A percentile compares a stretch with the other conserved stretches of the same genome.
Evolutionary conservation across 2,329 filamentous ascomycete species (phyloP).

Genomic region (Pochonia chlamydosporia): DNA sequence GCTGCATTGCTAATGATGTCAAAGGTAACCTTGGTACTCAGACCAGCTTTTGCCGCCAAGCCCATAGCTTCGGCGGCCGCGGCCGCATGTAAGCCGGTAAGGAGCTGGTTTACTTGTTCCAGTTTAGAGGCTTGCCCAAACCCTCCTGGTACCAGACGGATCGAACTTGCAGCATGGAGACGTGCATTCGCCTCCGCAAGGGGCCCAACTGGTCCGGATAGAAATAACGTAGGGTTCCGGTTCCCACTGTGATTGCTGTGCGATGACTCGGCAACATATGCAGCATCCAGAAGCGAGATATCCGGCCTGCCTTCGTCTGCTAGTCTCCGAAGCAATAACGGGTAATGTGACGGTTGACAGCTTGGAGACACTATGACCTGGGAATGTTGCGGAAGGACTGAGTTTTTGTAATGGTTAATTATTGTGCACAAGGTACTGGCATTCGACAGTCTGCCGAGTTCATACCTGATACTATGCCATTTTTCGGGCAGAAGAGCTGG

Average conservation of each 20-base stretch:
- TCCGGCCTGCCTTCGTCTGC: background rate
- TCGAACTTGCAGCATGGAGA: background rate
- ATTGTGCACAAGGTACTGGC: background rate
- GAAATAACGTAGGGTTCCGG: background rate
- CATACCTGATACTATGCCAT: background rate
- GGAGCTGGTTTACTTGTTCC: constrained; percentile 48
- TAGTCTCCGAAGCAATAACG: background rate
- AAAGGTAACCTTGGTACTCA: constrained; percentile 32
- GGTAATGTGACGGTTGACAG: background rate
- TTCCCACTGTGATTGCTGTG: background rate
- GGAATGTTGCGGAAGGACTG: background rate
- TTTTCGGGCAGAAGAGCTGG: background rate
- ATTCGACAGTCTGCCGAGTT: background rate
- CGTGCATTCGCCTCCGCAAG: background rate
- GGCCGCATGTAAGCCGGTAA: constrained; percentile 45
- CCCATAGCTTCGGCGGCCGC: constrained; percentile 47
- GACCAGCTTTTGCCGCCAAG: constrained; percentile 40
- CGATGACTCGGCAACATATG: background rate
- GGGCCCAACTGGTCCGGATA: background rate
- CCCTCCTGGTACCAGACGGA: constrained; percentile 29
- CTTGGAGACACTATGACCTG: background rate
- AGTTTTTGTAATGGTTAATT: constrained; percentile 16
- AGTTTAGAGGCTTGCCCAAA: constrained; percentile 46
- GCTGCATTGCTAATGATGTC: constrained; percentile 22
- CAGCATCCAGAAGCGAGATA: background rate